phyloP scores from a whole-genome alignment of 306 rosid species.

The Astragalus glycyphyllos region DNA sequence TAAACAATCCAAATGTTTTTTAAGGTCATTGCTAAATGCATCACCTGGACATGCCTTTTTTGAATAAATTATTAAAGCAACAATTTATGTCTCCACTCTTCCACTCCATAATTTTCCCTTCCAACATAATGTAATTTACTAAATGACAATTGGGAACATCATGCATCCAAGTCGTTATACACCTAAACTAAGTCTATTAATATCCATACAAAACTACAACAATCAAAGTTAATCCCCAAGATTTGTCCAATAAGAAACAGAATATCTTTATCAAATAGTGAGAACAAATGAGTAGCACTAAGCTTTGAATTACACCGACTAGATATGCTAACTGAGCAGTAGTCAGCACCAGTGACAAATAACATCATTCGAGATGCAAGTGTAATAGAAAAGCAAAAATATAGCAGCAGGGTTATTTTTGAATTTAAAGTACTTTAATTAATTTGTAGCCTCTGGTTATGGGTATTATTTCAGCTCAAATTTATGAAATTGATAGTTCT shows the following conservation, averaged over 20 bases:
- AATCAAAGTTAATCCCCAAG: background rate
- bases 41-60: background rate
- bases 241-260: background rate
- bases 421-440: background rate
- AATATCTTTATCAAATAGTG: background rate
- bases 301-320: background rate
- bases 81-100: background rate
- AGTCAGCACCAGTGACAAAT: background rate
- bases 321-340: background rate
- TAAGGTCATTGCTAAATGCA: background rate
- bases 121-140: slow-evolving; percentile 4
- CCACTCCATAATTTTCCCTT: background rate
- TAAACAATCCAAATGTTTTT: background rate
- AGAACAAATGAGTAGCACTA: background rate
- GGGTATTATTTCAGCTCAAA: background rate
- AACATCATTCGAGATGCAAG: background rate
- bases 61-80: background rate
- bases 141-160: slow-evolving; percentile 2
- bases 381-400: background rate
- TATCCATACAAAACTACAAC: background rate
- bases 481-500: background rate
- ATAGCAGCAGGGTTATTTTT: background rate
- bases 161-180: background rate
- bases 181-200: background rate
- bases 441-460: background rate